phyloP scores from a whole-genome alignment of 2,329 filamentous ascomycete genomes.

The Mollisia scopiformis region DNA sequence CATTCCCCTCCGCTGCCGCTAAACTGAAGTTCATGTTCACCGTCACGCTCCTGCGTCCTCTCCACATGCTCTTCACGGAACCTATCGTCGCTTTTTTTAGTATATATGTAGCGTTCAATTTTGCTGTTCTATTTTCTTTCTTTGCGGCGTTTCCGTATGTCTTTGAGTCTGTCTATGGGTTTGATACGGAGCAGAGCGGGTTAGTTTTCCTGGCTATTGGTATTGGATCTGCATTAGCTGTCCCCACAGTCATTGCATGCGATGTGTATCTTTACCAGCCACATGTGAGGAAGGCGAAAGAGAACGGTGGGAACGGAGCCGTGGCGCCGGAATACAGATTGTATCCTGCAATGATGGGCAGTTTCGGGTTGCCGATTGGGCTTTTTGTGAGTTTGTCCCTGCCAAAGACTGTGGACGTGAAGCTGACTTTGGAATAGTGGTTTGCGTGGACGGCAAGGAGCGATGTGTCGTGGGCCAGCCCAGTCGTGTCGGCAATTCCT shows the following conservation, averaged over 20 bases:
- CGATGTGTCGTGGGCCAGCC: conserved; percentile 52
- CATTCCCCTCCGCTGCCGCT: conserved; percentile 42
- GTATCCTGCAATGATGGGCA: conserved; percentile 61
- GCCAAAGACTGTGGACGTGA: neutral
- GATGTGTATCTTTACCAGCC: conserved; percentile 45
- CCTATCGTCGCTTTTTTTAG: conserved; percentile 41
- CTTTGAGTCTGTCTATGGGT: conserved; percentile 41
- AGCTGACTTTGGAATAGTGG: conserved; percentile 40
- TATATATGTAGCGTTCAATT: conserved; percentile 41
- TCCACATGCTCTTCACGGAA: conserved; percentile 42
- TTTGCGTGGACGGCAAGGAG: conserved; percentile 58
- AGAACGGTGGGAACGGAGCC: conserved; percentile 12
- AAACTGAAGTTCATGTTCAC: conserved; percentile 45
- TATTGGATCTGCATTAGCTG: conserved; percentile 46
- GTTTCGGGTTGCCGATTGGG: conserved; percentile 50
- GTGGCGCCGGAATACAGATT: conserved; percentile 59
- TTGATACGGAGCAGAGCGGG: conserved; percentile 39
- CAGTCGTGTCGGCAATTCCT: conserved; percentile 53
- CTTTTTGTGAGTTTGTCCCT: conserved; percentile 44
- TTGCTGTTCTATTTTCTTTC: conserved; percentile 42
- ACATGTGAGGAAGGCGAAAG: conserved; percentile 12
- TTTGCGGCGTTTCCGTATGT: conserved; percentile 45
- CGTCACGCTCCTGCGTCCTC: conserved; percentile 40
- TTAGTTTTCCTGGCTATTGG: conserved; percentile 43
- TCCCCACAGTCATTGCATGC: conserved; percentile 44